Base-by-base conservation (phyloP, 2,329 filamentous ascomycete genomes). In the Alternaria sp. region DNA sequence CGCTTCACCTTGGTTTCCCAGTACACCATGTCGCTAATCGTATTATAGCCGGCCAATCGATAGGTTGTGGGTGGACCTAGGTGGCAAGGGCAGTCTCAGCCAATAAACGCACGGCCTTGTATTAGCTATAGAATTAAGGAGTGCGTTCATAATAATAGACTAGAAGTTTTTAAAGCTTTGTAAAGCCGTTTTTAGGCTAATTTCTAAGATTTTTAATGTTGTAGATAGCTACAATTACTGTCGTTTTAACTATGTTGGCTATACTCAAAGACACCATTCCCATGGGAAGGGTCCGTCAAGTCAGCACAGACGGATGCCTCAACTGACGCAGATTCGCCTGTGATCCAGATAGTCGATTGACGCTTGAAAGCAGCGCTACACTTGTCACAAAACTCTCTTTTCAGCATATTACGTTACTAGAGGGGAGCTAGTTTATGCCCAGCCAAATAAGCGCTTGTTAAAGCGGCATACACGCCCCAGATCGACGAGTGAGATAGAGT, bases 311-410 rank as follows among this genome's bases (percentile, higher is more conserved):
- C 51, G 5, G 26, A 34, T 26, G 28, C 42, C 36, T 29, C 36
- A 54, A 36, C 14, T 37, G 9, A 34, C 39, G n/a, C 17, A 51
- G 24, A n/a, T n/a, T n/a, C 21, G 33, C 24, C 10, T 51, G 29
- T 48, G 13, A 5, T 34, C 44, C 29, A 34, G 24, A 7, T 50
- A 8, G 10, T 24, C 17, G 14, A 13, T 31, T 42, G 21, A 42
- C n/a, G 37, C 42, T 55, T 33, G 26, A n/a, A 34, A 37, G 24
- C 29, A 28, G 36, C 45, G 37, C 44, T 44, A 31, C 36, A 17
- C 44, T 50, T 41, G 37, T 51, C 53, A 54, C 52, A 36, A 55
- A 50, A 52, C 54, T 40, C 46, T 48, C 29, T 50, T 56, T 50
- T 37, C 40, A 31, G 54, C 54, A 56, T 48, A 33, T 45, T 52